These are phyloP conservation scores for Russula emetica DNA, from an alignment of 768 basidiomycete genomes.

Conservation along the genomic window DNA sequence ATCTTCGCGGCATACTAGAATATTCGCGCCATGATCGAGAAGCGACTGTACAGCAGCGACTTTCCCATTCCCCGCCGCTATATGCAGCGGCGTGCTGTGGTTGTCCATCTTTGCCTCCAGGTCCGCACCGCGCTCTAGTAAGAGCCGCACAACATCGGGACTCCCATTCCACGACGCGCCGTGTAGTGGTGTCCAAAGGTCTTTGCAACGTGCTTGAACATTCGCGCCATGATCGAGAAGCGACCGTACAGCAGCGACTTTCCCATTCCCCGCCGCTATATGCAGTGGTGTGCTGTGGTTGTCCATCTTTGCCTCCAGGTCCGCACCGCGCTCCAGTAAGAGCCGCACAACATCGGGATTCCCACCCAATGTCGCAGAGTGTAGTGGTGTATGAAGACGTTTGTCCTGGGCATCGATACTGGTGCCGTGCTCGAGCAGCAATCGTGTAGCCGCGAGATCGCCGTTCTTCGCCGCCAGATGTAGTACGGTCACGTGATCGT, in stretches of 20 bases:
- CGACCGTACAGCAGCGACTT: neutral
- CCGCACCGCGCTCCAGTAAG: neutral
- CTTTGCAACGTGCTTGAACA: neutral
- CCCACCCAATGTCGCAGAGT: neutral
- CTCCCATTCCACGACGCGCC: neutral
- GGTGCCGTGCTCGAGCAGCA: no score
- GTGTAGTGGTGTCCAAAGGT: neutral
- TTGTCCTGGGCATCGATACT: no score
- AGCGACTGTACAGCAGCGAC: neutral
- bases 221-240: neutral
- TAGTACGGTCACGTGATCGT: no score
- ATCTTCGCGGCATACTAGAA: neutral
- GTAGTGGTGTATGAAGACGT: neutral
- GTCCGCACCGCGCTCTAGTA: neutral
- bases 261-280: neutral
- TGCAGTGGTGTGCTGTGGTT: neutral
- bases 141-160: neutral
- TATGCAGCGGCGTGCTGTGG: neutral
- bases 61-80: neutral
- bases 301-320: neutral
- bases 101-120: neutral
- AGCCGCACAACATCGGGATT: neutral
- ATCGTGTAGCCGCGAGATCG: no score
- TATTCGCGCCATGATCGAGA: neutral
- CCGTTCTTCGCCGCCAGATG: no score